Base-by-base conservation (phyloP, 768 basidiomycete genomes). In the Leccinellum albellum region DNA sequence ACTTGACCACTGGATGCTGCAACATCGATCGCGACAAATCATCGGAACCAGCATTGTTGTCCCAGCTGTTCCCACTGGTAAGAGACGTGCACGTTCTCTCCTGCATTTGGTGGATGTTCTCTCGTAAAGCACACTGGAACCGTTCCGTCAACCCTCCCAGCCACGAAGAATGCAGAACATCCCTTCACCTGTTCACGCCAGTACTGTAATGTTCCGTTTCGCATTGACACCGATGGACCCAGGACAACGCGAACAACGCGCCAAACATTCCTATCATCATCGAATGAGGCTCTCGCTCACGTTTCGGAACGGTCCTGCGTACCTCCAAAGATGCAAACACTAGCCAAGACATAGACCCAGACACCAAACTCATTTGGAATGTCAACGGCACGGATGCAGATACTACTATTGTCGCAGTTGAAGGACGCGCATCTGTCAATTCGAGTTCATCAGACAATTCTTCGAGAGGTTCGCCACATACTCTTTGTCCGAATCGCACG, bases 181-280 rank as follows among this genome's bases (percentile, higher is more conserved):
- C 15, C n/a, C 58, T 64, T 50, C 60, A 85, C 87, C 79, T 92
- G 91, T 75, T 94, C 92, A 62, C 86, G 85, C 87, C 92, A 94
- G 73, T 94, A 94, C 68, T 92, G 90, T 44, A 86, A 75, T 62
- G 86, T 65, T 94, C 91, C 56, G 76, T 72, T 42, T 86, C 85
- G 62, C 92, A 84, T 61, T 88, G 82, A 62, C 83, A 82, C 37
- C 85, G 76, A 64, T 94, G 91, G 7, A 88, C 63, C 63, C 85
- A 77, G 74, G 82, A 93, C 33, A 95, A 76, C 4, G 80, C 79
- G 52, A 83, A 72, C 42, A 93, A 77, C 9, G 87, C 87, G 15
- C 81, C 87, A 57, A 83, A 74, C 81, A 94, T 91, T 47, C 89
- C 92, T 94, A 57, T 9, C 45, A n/a, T 40, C 9, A 24, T 15